Base-by-base conservation (phyloP, 1,139 yeast species). In the Blastobotrys proliferans region DNA sequence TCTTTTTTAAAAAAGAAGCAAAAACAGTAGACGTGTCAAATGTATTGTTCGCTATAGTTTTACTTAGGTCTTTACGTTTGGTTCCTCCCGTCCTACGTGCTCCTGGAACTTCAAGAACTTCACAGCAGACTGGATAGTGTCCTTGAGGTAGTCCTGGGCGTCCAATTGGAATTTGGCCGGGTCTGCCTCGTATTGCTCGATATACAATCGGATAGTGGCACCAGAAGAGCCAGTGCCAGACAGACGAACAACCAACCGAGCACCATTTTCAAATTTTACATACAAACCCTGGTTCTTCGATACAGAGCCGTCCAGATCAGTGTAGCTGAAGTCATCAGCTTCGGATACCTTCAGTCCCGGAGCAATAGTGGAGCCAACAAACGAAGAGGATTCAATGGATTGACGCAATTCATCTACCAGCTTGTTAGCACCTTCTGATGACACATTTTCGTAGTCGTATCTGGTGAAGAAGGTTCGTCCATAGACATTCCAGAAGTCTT, bases 141-240 rank as follows among this genome's bases (percentile, higher is more conserved):
- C 64, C 42, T 70, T 70, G 57, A 92, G 75, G 65, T 69, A 88
- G 31, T 79, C 79, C 54, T 83, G 86, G n/a, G 90, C 94, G 36
- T 71, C 64, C 47, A 67, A 56, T 8, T 58, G 58, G 58, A 75
- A 78, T 35, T 72, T 72, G 13, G 76, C 52, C 46, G 68, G 62
- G 57, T 87, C 94, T 42, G 66, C 58, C 33, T 83, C 79, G 68
- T 85, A 90, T 66, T 82, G 82, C 66, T 92, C 98, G 62, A 90
- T 72, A 67, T 92, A 92, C 53, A 92, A 72, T 67, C 99, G 80
- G 49, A 94, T 90, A 2, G 99, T 92, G 16, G 98, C 97, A 38
- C 98, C 99, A 1, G 95, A 81, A 1, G 97, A 88, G 5, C 99
- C 99, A 10, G 99, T 92, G 45, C 99, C 99, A 0, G 97, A 87